phyloP scores from a whole-genome alignment of 2,329 filamentous ascomycete genomes.

The Grosmannia huntii region DNA sequence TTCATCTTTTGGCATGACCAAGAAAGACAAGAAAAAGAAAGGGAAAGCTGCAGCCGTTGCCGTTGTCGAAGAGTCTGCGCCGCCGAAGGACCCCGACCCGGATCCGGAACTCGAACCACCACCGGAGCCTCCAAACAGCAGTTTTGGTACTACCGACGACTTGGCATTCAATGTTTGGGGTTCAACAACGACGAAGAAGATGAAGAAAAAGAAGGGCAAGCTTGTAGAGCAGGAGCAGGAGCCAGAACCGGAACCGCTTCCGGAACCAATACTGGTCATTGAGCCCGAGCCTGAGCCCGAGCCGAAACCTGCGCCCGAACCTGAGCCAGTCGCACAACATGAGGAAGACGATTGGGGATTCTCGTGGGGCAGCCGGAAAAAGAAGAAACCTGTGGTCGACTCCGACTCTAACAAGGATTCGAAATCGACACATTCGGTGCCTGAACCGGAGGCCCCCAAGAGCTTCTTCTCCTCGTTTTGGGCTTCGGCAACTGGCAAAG shows the following conservation, averaged over 20 bases:
- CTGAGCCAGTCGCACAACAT: not conserved
- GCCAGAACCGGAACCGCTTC: slow-evolving; percentile 2
- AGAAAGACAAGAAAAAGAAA: slow-evolving; percentile 27
- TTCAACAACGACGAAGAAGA: not conserved
- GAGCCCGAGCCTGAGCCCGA: slow-evolving; percentile 6
- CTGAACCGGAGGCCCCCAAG: slow-evolving; percentile 1
- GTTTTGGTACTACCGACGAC: not conserved
- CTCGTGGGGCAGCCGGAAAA: slow-evolving; percentile 11
- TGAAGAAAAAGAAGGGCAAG: not conserved
- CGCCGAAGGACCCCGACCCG: slow-evolving; percentile 4
- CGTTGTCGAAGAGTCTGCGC: slow-evolving; percentile 10
- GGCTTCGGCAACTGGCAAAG: slow-evolving; percentile 32
- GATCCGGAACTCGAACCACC: slow-evolving; percentile 2
- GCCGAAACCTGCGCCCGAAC: slow-evolving; percentile 4
- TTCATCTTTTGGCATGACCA: slow-evolving; percentile 17
- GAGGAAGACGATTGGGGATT: slow-evolving; percentile 16
- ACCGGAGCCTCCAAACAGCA: not conserved
- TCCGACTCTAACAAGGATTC: not conserved
- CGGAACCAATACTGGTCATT: not conserved
- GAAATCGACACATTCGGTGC: not conserved
- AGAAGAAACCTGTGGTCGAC: not conserved
- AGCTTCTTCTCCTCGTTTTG: slow-evolving; percentile 20
- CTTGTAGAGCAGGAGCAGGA: not conserved
- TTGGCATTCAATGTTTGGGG: not conserved
- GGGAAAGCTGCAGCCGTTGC: slow-evolving; percentile 2